Conservation (phyloP, 2,329 filamentous ascomycete species). For the Fusarium sterilihyphosum region DNA sequence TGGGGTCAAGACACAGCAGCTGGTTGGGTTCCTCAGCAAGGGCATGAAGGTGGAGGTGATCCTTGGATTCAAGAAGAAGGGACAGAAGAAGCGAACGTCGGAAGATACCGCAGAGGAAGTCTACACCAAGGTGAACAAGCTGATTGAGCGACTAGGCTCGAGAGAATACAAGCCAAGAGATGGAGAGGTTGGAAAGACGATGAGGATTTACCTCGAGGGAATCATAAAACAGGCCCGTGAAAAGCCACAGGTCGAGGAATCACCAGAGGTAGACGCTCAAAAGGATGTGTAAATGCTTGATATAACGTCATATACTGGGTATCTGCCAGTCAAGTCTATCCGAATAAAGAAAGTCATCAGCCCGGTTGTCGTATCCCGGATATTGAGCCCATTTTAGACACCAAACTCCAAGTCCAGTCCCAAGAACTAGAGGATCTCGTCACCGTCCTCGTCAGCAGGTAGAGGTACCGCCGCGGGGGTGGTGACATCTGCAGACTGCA, state of each 20-base stretch:
- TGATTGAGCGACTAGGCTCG: constrained; percentile 48
- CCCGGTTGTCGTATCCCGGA: constrained; percentile 22
- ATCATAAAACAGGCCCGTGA: constrained; percentile 24
- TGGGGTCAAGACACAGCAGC: constrained; percentile 72
- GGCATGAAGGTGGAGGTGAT: constrained; percentile 80
- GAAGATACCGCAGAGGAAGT: constrained; percentile 69
- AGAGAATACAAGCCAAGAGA: constrained; percentile 57
- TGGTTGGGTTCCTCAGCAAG: constrained; percentile 75
- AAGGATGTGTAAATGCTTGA: constrained; percentile 2
- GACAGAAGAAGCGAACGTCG: constrained; percentile 66
- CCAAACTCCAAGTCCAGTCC: constrained; percentile 41
- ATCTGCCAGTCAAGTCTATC: constrained; percentile 35
- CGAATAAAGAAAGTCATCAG: constrained; percentile 27
- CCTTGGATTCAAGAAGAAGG: constrained; percentile 70
- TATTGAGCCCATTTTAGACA: constrained; percentile 40
- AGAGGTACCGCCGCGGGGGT: constrained; percentile 12
- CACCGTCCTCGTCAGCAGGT: constrained; percentile 44
- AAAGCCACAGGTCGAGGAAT: neutral
- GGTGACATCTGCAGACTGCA: neutral
- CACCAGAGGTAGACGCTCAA: neutral
- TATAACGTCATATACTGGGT: constrained; percentile 37
- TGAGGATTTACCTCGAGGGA: constrained; percentile 56
- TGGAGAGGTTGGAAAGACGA: constrained; percentile 56
- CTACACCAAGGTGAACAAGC: constrained; percentile 54
- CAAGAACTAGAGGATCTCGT: constrained; percentile 46